Evolutionary conservation across 305 asterid genomes (phyloP), one percentile per base, ranked within the genome.

Genomic region (Euphrasia arctica): DNA sequence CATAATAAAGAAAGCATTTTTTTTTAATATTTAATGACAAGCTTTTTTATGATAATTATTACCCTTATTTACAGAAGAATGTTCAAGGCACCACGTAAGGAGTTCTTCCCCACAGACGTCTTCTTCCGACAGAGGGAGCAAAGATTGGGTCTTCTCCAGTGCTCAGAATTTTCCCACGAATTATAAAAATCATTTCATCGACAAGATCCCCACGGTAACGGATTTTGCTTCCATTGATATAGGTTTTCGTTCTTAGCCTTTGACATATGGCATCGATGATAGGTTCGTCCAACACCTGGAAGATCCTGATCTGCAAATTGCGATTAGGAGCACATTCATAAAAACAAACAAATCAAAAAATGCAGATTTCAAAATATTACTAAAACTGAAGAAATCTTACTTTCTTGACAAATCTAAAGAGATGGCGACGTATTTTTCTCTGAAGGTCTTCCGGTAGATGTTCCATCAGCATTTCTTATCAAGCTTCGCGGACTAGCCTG

Each of bases 101-200:
- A 87, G 95, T 72, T 87, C 95, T 78, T 87, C 95, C 28, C 95
- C 95, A 74, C 83, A 81, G 72, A 78, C 86, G 69, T 81, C 84
- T 13, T 88, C 92, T 85, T 85, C 93, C 9, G 74, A 68, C 78
- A 87, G 74, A 41, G 79, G 67, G 56, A 76, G 73, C 27, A 27
- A 54, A 69, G 62, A 25, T 77, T 9, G 68, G 72, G 68, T 85
- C 87, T 67, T 88, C 90, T 15, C 82, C 90, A 27, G 68, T 62
- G 67, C 85, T 83, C 80, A 83, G 87, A 82, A 83, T 80, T 65
- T 88, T 81, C 5, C 95, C 95, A 10, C 93, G 85, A 42, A 85
- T 81, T 57, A 83, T 79, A 61, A 88, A 83, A 31, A 80, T 86
- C 91, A 88, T 88, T 75, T 80, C 85, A 74, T 88, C 89, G 58